Evolutionary conservation across 768 basidiomycete genomes (phyloP).

Genomic region (Asterophora parasitica): DNA sequence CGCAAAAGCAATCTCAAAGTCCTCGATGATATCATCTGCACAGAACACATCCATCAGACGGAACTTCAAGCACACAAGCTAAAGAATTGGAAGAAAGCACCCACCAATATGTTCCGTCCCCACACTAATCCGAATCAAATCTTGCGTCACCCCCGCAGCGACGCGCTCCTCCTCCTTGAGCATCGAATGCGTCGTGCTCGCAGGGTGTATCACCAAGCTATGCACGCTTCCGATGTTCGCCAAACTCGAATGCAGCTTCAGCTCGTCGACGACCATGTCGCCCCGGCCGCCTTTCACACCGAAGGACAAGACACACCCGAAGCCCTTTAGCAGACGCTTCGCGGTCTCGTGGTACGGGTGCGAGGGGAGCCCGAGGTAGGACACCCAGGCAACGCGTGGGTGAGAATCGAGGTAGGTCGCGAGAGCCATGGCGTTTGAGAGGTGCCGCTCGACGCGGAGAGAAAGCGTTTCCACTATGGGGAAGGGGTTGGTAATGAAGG

Average conservation of each 20-base stretch:
- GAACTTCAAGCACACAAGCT: too few species aligned
- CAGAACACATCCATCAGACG: too few species aligned
- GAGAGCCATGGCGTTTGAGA: conserved; percentile 44
- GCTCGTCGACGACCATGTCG: conserved; percentile 31
- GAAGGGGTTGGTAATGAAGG: neutral
- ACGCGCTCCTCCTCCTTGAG: conserved; percentile 43
- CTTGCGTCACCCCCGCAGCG: conserved; percentile 49
- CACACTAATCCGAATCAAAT: conserved; percentile 49
- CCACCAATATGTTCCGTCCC: conserved; percentile 14
- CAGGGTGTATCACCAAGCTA: conserved; percentile 60
- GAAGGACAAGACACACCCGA: conserved; percentile 60
- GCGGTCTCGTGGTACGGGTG: conserved; percentile 52
- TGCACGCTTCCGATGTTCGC: conserved; percentile 47
- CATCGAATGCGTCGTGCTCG: conserved; percentile 61
- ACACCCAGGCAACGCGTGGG: conserved; percentile 57
- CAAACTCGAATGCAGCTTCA: conserved; percentile 33
- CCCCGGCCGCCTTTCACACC: conserved; percentile 46
- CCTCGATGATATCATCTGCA: conserved; percentile 13
- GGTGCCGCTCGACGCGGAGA: conserved; percentile 54
- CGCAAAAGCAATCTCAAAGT: conserved; percentile 11
- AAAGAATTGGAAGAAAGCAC: neutral
- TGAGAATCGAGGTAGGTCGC: conserved; percentile 46
- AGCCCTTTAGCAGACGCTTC: conserved; percentile 39
- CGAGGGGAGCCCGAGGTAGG: conserved; percentile 50
- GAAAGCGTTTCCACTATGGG: conserved; percentile 52